Evolutionary conservation across 1,139 yeast species (phyloP).

Genomic region (Taphrina populina): DNA sequence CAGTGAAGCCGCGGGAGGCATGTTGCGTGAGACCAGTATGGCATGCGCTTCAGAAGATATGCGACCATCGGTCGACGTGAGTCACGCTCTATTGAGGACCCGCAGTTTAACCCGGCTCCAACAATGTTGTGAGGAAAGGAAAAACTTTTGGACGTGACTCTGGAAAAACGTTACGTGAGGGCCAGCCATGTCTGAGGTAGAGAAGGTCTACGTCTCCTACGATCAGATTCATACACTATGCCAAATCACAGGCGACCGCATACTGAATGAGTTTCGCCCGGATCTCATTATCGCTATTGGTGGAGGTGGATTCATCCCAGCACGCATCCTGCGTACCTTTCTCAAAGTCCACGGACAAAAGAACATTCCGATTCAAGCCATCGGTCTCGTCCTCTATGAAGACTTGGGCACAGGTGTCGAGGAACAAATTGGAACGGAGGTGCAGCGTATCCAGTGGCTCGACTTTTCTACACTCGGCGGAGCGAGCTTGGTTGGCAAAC

Average conservation of each 20-base stretch:
- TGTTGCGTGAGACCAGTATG: not conserved
- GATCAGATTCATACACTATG: slow-evolving; percentile 91
- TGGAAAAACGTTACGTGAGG: too few species aligned
- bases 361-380: slow-evolving; percentile 90
- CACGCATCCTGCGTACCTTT: slow-evolving; percentile 88
- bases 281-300: slow-evolving; percentile 52
- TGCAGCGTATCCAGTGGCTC: slow-evolving; percentile 92
- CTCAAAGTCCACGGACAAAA: slow-evolving; percentile 81
- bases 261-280: slow-evolving; percentile 62
- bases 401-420: slow-evolving; percentile 54
- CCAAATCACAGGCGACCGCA: slow-evolving; percentile 73
- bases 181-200: slow-evolving; percentile 22
- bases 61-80: not conserved
- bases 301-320: slow-evolving; percentile 96
- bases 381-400: slow-evolving; percentile 85
- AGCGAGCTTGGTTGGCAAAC: slow-evolving; percentile 72
- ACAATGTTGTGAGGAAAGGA: not conserved
- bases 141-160: too few species aligned
- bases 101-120: not conserved
- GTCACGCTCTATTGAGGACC: not conserved
- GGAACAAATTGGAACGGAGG: slow-evolving; percentile 67
- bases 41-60: not conserved
- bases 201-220: slow-evolving; percentile 66
- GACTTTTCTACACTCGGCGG: slow-evolving; percentile 65
- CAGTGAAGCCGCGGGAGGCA: slow-evolving; percentile 28